These are phyloP conservation scores for Sporothrix schenckii DNA, from an alignment of 2,329 filamentous ascomycete species.

Conservation along the genomic window DNA sequence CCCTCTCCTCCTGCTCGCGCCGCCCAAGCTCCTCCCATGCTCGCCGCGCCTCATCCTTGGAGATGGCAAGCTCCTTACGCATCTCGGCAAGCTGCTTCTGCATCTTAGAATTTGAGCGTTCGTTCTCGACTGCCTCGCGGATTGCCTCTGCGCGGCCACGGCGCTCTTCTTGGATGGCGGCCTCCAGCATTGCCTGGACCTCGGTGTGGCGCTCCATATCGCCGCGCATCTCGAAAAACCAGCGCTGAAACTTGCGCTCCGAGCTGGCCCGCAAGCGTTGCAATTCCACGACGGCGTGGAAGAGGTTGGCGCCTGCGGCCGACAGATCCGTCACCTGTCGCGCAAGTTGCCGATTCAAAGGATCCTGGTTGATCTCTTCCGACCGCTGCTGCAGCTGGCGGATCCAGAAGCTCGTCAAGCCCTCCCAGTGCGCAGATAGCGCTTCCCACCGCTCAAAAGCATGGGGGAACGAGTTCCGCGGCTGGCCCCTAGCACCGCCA, in stretches of 20 bases:
- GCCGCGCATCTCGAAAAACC: conserved; percentile 93
- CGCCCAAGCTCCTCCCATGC: conserved; percentile 97
- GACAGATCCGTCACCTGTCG: conserved; percentile 97
- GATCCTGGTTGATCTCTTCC: conserved; percentile 78
- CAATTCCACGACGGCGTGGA: conserved; percentile 95
- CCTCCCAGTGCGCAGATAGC: conserved; percentile 96
- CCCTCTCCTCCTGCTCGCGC: conserved; percentile 88
- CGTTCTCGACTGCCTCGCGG: conserved; percentile 65
- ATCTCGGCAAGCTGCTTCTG: conserved; percentile 85
- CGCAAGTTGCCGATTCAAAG: conserved; percentile 83
- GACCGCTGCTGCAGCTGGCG: conserved; percentile 87
- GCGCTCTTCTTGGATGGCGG: conserved; percentile 73
- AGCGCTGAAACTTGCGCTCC: conserved; percentile 95
- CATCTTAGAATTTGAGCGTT: conserved; percentile 68
- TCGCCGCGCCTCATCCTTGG: conserved; percentile 90
- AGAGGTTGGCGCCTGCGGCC: conserved; percentile 92
- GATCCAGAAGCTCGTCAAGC: conserved; percentile 96
- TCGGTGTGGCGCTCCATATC: conserved; percentile 87
- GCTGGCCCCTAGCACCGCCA: conserved; percentile 43
- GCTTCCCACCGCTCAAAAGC: conserved; percentile 98
- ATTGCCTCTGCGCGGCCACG: conserved; percentile 69
- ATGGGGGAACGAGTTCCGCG: conserved; percentile 81
- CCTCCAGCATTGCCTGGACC: conserved; percentile 77
- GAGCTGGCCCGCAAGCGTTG: conserved; percentile 92
- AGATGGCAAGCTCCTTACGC: conserved; percentile 89